Base-by-base conservation (phyloP, 257 asterid genomes). In the Salvia hispanica region DNA sequence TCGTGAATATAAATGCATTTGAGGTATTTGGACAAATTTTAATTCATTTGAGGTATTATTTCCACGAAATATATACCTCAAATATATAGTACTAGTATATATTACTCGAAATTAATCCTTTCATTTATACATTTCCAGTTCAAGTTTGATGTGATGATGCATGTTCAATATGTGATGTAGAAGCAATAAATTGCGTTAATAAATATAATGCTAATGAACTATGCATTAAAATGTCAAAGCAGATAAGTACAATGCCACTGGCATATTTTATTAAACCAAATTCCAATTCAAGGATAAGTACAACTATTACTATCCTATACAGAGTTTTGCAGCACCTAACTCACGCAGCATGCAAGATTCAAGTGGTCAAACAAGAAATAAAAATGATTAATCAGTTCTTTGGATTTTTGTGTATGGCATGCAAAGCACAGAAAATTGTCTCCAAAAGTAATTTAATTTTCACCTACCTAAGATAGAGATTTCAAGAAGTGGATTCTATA, bases 211-310 rank as follows among this genome's bases (percentile, higher is more conserved):
- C 10, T 54, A 54, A 56, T 33, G 16, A 28, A 31, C 37, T 62
- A 21, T 40, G 54, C 72, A 39, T 33, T 28, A 18, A 54, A 11
- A 54, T 42, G 72, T 67, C 72, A 67, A 43, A 43, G 14, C 52
- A 59, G 18, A 11, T 8, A 59, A 47, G 15, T 58, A 39, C 31
- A 31, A 11, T 52, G 28, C 61, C 68, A 50, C 62, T 57, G 9
- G 48, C 40, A 0, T 31, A 28, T 46, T 28, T n/a, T 7, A 47
- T 28, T 46, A 11, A 46, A 33, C 37, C 21, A 55, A 28, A 47
- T n/a, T 61, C 40, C 11, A 14, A 33, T n/a, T 2, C 33, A 52
- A 14, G 56, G 64, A 33, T 44, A 62, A 63, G 47, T 40, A 25
- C 31, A 25, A 25, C 3, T 25, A 25, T 1, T 25, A 61, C 62